phyloP scores from a whole-genome alignment of 495 filamentous ascomycete species.

The Aspergillus ostianus region DNA sequence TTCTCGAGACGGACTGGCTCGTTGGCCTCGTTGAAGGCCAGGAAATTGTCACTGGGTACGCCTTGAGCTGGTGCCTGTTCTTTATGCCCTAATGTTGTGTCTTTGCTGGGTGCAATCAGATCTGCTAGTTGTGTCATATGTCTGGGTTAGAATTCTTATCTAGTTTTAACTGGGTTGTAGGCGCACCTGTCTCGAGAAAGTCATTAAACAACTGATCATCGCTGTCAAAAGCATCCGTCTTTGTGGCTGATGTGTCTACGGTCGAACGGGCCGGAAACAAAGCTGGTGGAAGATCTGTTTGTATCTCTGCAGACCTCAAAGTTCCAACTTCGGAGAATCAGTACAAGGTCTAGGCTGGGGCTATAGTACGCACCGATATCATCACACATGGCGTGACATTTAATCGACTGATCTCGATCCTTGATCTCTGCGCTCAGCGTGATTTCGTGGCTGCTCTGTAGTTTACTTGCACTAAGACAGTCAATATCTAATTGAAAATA shows the following conservation, averaged over 20 bases:
- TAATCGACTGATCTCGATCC: constrained; percentile 54
- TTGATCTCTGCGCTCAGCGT: constrained; percentile 59
- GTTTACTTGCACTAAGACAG: constrained; percentile 55
- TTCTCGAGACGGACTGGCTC: constrained; percentile 64
- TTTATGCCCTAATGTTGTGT: background rate
- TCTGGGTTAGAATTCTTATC: background rate
- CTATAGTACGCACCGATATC: constrained; percentile 61
- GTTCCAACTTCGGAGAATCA: constrained; percentile 66
- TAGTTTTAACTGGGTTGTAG: background rate
- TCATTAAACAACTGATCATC: constrained; percentile 57
- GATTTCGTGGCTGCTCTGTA: constrained; percentile 62
- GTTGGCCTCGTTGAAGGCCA: constrained; percentile 24
- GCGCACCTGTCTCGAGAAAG: constrained; percentile 43
- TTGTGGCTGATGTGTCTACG: background rate
- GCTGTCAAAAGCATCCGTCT: constrained; percentile 52
- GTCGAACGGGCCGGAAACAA: constrained; percentile 45
- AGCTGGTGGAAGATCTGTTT: constrained; percentile 56
- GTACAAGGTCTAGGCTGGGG: background rate
- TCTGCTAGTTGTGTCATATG: constrained; percentile 16
- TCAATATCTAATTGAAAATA: constrained; percentile 14
- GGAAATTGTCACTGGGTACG: constrained; percentile 10
- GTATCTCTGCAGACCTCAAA: constrained; percentile 56
- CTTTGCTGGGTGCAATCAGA: constrained; percentile 15
- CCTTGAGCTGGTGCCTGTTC: constrained; percentile 6
- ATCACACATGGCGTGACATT: constrained; percentile 81